Percentiles rank a stretch among this genome's conserved stretches.
Conservation (phyloP, 257 asterid genomes). For the Rauvolfia tetraphylla region DNA sequence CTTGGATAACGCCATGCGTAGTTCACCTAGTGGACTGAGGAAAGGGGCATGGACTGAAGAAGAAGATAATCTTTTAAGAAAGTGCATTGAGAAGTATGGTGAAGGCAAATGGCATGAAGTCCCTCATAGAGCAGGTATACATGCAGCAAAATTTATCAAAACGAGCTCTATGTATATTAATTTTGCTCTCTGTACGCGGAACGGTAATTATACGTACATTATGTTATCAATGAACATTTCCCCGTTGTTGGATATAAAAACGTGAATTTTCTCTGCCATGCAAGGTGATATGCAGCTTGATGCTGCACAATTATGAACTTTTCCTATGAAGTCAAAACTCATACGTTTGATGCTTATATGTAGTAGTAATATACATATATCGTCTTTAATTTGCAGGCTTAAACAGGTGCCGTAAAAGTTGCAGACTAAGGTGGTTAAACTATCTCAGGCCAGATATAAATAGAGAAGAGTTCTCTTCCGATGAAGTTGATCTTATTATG, state of each 20-base stretch:
- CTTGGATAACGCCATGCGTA: too few relatives aligned
- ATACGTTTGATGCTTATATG: neutral
- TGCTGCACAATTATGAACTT: too few relatives aligned
- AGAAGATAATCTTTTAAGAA: constrained; percentile 25
- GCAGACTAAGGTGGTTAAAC: constrained; percentile 24
- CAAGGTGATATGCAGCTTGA: too few relatives aligned
- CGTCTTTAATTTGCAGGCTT: constrained; percentile 9
- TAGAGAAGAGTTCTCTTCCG: constrained; percentile 20
- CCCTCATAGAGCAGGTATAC: constrained; percentile 24
- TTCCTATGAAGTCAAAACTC: too few relatives aligned
- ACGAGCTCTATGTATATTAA: too few relatives aligned
- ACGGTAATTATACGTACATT: too few relatives aligned
- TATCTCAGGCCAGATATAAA: constrained; percentile 24
- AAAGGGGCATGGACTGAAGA: constrained; percentile 30
- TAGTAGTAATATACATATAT: neutral
- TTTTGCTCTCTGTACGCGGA: too few relatives aligned
- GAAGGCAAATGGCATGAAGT: constrained; percentile 35
- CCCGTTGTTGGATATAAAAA: too few relatives aligned
- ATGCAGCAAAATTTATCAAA: too few relatives aligned
- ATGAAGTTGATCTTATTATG: constrained; percentile 22
- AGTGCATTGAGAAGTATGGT: constrained; percentile 23
- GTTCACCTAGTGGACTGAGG: neutral
- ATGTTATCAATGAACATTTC: too few relatives aligned
- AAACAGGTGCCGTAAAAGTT: constrained; percentile 27
- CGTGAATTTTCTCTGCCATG: too few relatives aligned